Evolutionary conservation across 495 filamentous ascomycete species (phyloP).

Genomic region (Arthonia radiata): DNA sequence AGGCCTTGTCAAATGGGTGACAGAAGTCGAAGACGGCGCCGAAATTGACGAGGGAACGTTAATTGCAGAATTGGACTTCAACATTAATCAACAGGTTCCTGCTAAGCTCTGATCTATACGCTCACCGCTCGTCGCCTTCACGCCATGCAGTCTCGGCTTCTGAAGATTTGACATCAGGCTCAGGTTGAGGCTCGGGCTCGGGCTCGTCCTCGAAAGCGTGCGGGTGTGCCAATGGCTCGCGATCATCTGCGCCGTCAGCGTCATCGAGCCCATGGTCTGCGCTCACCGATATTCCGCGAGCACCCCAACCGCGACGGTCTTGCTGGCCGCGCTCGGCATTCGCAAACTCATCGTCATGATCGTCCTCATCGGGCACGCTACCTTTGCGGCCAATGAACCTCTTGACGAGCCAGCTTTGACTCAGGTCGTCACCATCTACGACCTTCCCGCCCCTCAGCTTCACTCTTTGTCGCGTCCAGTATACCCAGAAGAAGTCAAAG

Average conservation of each 20-base stretch:
- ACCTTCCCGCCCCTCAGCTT: constrained; percentile 79
- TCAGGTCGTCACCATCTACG: constrained; percentile 78
- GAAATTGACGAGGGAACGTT: constrained; percentile 34
- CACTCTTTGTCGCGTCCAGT: constrained; percentile 77
- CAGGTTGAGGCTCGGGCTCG: no score
- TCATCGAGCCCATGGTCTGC: constrained; percentile 42
- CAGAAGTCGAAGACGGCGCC: constrained; percentile 31
- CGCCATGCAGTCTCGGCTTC: no score
- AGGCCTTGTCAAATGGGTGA: constrained; percentile 29
- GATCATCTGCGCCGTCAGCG: constrained; percentile 1
- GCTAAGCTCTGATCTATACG: no score
- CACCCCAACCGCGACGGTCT: constrained; percentile 32
- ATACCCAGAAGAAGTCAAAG: constrained; percentile 90
- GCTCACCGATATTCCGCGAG: constrained; percentile 51
- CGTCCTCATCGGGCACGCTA: constrained; percentile 12
- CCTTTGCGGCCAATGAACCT: constrained; percentile 19
- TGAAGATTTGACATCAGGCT: no score
- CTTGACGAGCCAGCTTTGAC: constrained; percentile 51
- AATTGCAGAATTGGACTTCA: constrained; percentile 27
- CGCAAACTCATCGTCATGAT: constrained; percentile 7
- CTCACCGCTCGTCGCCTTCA: no score
- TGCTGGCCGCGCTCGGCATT: constrained; percentile 1
- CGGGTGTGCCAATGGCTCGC: constrained; percentile 9
- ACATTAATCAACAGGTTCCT: no score
- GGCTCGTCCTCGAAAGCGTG: constrained; percentile 11